Conservation (phyloP, 2,329 filamentous ascomycete species). For the Trichoderma cornu-damae region DNA sequence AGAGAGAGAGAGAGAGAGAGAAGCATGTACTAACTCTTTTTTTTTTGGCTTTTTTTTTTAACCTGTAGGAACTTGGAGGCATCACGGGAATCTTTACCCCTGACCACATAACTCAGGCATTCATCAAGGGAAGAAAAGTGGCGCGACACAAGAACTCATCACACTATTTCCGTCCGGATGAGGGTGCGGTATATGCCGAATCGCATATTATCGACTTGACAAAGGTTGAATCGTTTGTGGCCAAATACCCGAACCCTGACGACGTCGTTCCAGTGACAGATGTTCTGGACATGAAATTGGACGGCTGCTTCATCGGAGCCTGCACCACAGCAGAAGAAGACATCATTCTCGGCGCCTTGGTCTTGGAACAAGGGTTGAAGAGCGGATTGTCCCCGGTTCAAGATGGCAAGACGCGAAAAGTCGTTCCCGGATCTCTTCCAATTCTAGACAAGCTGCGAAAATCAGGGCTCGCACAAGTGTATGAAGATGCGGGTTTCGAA, state of each 20-base stretch:
- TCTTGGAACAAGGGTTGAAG: slow-evolving; percentile 36
- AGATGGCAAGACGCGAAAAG: slow-evolving; percentile 33
- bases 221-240: slow-evolving; percentile 35
- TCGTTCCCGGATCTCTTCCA: slow-evolving; percentile 36
- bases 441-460: slow-evolving; percentile 33
- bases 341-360: slow-evolving; percentile 37
- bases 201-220: slow-evolving; percentile 35
- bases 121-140: slow-evolving; percentile 29
- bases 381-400: slow-evolving; percentile 28
- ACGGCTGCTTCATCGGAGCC: slow-evolving; percentile 42
- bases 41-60: no score
- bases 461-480: slow-evolving; percentile 34
- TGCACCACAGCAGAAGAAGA: slow-evolving; percentile 43
- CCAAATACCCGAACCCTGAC: slow-evolving; percentile 39
- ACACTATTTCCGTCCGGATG: slow-evolving; percentile 37
- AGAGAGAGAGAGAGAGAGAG: no score
- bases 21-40: no score
- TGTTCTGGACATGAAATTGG: slow-evolving; percentile 29
- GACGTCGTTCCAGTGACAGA: slow-evolving; percentile 38
- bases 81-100: slow-evolving; percentile 37
- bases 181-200: slow-evolving; percentile 34
- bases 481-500: slow-evolving; percentile 37
- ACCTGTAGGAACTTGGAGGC: slow-evolving; percentile 33
- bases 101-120: slow-evolving; percentile 34
- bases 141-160: slow-evolving; percentile 29